phyloP scores from a whole-genome alignment of 768 basidiomycete genomes.

The Tricholoma furcatifolium region DNA sequence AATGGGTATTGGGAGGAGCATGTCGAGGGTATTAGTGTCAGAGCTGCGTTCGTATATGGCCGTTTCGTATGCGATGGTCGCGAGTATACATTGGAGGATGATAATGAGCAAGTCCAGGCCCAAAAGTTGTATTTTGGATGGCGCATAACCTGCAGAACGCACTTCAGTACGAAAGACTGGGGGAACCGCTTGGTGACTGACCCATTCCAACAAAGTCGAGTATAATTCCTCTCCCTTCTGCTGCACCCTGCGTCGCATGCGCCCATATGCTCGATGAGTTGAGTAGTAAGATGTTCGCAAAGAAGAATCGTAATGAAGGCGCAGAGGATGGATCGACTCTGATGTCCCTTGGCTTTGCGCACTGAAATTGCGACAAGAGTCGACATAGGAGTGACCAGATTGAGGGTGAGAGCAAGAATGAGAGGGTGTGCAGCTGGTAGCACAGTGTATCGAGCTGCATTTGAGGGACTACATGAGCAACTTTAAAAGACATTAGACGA shows the following conservation, averaged over 20 bases:
- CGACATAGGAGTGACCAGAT: slow-evolving; percentile 56
- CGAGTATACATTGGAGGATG: slow-evolving; percentile 62
- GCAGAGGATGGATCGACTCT: slow-evolving; percentile 38
- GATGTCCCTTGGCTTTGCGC: slow-evolving; percentile 64
- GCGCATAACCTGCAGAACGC: slow-evolving; percentile 43
- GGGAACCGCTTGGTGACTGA: slow-evolving; percentile 31
- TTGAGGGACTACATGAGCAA: slow-evolving; percentile 6
- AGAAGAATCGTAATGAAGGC: slow-evolving; percentile 69
- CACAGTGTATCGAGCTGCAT: slow-evolving; percentile 66
- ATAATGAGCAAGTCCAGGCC: slow-evolving; percentile 68
- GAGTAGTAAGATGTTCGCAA: slow-evolving; percentile 53
- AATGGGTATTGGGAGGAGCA: slow-evolving; percentile 27
- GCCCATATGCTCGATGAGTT: slow-evolving; percentile 62
- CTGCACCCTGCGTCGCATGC: slow-evolving; percentile 51
- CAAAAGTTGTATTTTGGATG: slow-evolving; percentile 67
- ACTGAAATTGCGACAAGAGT: slow-evolving; percentile 60
- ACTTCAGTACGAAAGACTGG: not conserved
- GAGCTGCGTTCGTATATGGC: slow-evolving; percentile 37
- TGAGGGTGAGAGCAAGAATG: slow-evolving; percentile 75
- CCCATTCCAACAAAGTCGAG: slow-evolving; percentile 82
- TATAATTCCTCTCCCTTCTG: slow-evolving; percentile 60
- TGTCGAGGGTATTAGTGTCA: slow-evolving; percentile 40
- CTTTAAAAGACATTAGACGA: slow-evolving; percentile 2
- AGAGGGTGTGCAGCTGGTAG: slow-evolving; percentile 72
- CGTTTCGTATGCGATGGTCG: slow-evolving; percentile 68